phyloP scores from a whole-genome alignment of 2,329 filamentous ascomycete species.

The Simplicillium sp. region DNA sequence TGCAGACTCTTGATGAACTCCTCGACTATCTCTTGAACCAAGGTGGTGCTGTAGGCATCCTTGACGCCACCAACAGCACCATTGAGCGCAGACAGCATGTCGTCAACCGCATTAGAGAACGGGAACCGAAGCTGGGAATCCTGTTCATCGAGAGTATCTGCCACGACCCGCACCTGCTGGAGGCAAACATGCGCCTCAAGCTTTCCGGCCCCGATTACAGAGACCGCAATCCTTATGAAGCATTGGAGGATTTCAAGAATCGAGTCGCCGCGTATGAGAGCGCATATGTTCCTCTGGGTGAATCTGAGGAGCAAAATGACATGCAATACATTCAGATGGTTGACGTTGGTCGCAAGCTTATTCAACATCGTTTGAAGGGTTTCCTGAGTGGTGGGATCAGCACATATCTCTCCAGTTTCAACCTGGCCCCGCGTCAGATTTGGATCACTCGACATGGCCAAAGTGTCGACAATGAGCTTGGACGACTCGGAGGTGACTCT shows the following conservation, averaged over 20 bases:
- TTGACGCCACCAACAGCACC: slow-evolving; percentile 97
- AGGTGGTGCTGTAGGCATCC: slow-evolving; percentile 83
- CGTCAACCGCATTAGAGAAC: slow-evolving; percentile 70
- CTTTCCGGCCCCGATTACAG: slow-evolving; percentile 93
- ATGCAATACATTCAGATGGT: slow-evolving; percentile 98
- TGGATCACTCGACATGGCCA: slow-evolving; percentile 97
- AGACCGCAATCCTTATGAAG: slow-evolving; percentile 79
- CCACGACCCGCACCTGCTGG: slow-evolving; percentile 71
- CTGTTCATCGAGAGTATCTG: slow-evolving; percentile 95
- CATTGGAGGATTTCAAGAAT: slow-evolving; percentile 83
- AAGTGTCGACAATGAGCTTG: slow-evolving; percentile 75
- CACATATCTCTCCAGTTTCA: slow-evolving; percentile 94
- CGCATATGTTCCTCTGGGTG: slow-evolving; percentile 81
- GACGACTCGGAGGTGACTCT: slow-evolving; percentile 87
- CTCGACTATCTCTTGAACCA: slow-evolving; percentile 77
- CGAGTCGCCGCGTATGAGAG: slow-evolving; percentile 90
- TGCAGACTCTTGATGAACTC: slow-evolving; percentile 86
- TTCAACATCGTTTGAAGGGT: slow-evolving; percentile 81
- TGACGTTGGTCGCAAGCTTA: slow-evolving; percentile 89
- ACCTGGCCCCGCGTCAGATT: slow-evolving; percentile 87
- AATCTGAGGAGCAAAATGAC: slow-evolving; percentile 81
- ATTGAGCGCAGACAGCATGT: slow-evolving; percentile 74
- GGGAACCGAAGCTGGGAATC: slow-evolving; percentile 81
- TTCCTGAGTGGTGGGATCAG: slow-evolving; percentile 90
- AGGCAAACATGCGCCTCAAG: slow-evolving; percentile 96